Evolutionary conservation across 345 rosid genomes (phyloP).

Genomic region (Hypericum perforatum): DNA sequence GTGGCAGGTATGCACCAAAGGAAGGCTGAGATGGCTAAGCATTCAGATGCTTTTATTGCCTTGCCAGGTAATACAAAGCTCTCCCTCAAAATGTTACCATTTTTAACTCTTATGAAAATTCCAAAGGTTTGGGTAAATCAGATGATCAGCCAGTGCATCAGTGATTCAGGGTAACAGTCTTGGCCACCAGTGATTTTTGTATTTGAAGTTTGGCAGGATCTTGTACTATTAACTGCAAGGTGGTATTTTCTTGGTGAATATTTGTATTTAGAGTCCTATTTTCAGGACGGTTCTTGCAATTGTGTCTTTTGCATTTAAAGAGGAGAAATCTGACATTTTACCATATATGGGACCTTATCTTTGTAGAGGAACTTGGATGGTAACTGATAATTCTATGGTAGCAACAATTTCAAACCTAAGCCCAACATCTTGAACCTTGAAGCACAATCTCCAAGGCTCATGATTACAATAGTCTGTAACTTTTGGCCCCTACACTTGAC

Average conservation of each 20-base stretch:
- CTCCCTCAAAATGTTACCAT: background rate
- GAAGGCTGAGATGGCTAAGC: constrained; percentile 99
- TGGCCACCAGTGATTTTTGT: too few species aligned
- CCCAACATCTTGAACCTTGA: constrained; percentile 14
- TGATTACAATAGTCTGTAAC: constrained; percentile 16
- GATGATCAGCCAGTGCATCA: constrained; percentile 5
- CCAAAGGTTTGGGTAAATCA: constrained; percentile 16
- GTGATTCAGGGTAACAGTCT: too few species aligned
- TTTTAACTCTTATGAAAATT: constrained; percentile 16
- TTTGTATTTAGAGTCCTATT: too few species aligned
- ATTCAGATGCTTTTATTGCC: constrained; percentile 99
- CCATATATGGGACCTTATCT: too few species aligned
- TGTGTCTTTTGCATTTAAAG: constrained; percentile 8
- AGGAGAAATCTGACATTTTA: background rate
- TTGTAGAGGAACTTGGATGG: too few species aligned
- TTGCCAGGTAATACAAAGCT: constrained; percentile 69
- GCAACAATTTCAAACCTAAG: constrained; percentile 27
- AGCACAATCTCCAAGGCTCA: constrained; percentile 27
- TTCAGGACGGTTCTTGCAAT: background rate
- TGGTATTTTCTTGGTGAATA: too few species aligned
- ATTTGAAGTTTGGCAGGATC: too few species aligned
- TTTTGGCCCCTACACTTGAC: constrained; percentile 37
- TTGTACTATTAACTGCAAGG: too few species aligned
- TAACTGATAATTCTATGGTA: constrained; percentile 25
- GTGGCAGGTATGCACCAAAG: constrained; percentile 99